Evolutionary conservation across 345 rosid species (phyloP).

Genomic region (Eutrema heterophyllum): DNA sequence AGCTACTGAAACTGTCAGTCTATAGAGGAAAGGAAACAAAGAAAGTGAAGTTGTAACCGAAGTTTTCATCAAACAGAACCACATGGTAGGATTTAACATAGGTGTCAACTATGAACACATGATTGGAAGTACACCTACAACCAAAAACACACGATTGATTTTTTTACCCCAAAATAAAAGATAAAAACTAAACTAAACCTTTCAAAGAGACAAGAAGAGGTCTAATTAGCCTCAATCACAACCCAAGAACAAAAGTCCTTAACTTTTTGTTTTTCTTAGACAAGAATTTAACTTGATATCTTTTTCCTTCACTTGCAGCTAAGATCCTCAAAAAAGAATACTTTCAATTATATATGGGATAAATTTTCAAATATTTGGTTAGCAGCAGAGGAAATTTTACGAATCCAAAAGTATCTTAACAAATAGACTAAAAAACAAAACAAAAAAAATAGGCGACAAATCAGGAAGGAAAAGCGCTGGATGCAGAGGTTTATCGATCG

Average conservation of each 20-base stretch:
- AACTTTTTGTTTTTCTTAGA: not conserved
- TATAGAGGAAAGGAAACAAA: not conserved
- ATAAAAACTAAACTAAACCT: not conserved
- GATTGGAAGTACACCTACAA: not conserved
- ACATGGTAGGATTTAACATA: not conserved
- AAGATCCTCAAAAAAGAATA: not conserved
- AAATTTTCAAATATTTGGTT: not conserved
- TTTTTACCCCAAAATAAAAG: not conserved
- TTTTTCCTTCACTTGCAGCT: not conserved
- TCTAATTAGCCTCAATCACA: not conserved
- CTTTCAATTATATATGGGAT: not conserved
- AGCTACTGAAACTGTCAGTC: not conserved
- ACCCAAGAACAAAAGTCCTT: not conserved
- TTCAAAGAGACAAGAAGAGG: not conserved
- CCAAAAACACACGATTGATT: not conserved
- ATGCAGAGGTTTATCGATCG: slow-evolving; percentile 99
- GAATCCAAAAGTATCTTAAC: not conserved
- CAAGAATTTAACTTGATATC: not conserved
- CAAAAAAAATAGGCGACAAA: not conserved
- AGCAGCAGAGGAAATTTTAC: not conserved
- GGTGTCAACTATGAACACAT: not conserved
- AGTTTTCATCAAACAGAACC: not conserved
- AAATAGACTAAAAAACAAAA: not conserved
- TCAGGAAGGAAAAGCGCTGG: slow-evolving; percentile 41
- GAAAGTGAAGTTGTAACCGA: not conserved